Evolutionary conservation across 225 moss, liverwort and hornwort genomes (phyloP).

Genomic region (Bryum argenteum): DNA sequence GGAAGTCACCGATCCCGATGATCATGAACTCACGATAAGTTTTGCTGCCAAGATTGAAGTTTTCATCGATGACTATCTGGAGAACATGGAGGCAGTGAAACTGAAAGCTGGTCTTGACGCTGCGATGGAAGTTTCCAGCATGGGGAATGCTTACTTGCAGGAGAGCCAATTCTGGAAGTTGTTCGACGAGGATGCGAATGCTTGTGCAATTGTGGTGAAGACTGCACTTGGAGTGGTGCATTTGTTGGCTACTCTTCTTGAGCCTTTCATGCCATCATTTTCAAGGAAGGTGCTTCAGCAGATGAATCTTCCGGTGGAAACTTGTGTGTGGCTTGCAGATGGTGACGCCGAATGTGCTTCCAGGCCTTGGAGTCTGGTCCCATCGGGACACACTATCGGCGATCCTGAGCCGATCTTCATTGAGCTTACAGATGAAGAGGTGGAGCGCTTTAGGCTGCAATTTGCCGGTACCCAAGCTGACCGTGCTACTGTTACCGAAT

Average conservation of each 20-base stretch:
- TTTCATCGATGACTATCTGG: slow-evolving; percentile 73
- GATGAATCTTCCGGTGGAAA: slow-evolving; percentile 68
- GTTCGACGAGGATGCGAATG: slow-evolving; percentile 75
- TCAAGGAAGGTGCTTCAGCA: slow-evolving; percentile 83
- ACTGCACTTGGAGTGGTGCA: slow-evolving; percentile 77
- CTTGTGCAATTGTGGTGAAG: slow-evolving; percentile 80
- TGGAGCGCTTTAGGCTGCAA: slow-evolving; percentile 67
- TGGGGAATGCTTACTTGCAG: slow-evolving; percentile 92
- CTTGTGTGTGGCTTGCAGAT: slow-evolving; percentile 64
- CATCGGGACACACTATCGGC: slow-evolving; percentile 80
- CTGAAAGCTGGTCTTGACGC: slow-evolving; percentile 80
- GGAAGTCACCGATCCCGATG: slow-evolving; percentile 64
- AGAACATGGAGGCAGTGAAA: slow-evolving; percentile 95
- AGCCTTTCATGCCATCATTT: slow-evolving; percentile 94
- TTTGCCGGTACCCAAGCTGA: slow-evolving; percentile 96
- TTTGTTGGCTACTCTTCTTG: slow-evolving; percentile 79
- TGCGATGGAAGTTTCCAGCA: slow-evolving; percentile 88
- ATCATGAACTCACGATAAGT: slow-evolving; percentile 60
- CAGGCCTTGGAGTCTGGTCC: slow-evolving; percentile 80
- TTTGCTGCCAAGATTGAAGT: slow-evolving; percentile 64
- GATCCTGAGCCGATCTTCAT: slow-evolving; percentile 75
- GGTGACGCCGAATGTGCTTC: slow-evolving; percentile 69
- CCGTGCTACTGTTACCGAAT: slow-evolving; percentile 65
- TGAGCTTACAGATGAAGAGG: slow-evolving; percentile 89
- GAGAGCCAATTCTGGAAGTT: slow-evolving; percentile 95